Percentiles rank a stretch among this genome's conserved stretches.
phyloP scores from a whole-genome alignment of 495 filamentous ascomycete genomes.

The Cudoniella acicularis region DNA sequence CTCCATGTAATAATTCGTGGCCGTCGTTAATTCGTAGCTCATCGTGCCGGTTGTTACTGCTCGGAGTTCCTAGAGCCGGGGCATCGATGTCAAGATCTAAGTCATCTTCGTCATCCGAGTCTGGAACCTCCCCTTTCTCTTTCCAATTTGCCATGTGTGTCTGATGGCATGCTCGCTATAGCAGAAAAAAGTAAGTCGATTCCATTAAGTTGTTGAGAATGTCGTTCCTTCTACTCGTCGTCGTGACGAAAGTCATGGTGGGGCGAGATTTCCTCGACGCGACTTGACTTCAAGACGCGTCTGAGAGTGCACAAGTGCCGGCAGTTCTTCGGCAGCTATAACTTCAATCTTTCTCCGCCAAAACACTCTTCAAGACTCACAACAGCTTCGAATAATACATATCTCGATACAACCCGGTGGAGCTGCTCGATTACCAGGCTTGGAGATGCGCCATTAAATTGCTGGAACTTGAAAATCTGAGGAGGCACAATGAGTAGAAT shows the following conservation, averaged over 20 bases:
- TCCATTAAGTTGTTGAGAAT: neutral
- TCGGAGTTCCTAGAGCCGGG: neutral
- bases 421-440: too few relatives aligned
- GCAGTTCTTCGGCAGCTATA: too few relatives aligned
- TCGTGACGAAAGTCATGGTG: too few relatives aligned
- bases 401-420: too few relatives aligned
- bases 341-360: too few relatives aligned
- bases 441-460: too few relatives aligned
- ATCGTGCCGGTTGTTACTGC: neutral
- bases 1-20: neutral
- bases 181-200: neutral
- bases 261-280: too few relatives aligned
- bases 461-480: neutral
- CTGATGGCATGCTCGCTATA: slow-evolving; percentile 18
- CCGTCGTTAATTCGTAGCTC: slow-evolving; percentile 1
- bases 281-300: too few relatives aligned
- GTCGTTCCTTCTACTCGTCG: too few relatives aligned
- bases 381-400: too few relatives aligned
- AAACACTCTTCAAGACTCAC: too few relatives aligned
- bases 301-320: too few relatives aligned
- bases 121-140: slow-evolving; percentile 54
- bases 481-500: slow-evolving; percentile 28
- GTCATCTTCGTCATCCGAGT: slow-evolving; percentile 54
- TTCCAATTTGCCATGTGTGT: slow-evolving; percentile 51
- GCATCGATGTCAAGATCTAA: slow-evolving; percentile 27